These are phyloP conservation scores for Binderoboletus segoi DNA, from an alignment of 1,284 basidiomycete genomes.

Conservation along the genomic window DNA sequence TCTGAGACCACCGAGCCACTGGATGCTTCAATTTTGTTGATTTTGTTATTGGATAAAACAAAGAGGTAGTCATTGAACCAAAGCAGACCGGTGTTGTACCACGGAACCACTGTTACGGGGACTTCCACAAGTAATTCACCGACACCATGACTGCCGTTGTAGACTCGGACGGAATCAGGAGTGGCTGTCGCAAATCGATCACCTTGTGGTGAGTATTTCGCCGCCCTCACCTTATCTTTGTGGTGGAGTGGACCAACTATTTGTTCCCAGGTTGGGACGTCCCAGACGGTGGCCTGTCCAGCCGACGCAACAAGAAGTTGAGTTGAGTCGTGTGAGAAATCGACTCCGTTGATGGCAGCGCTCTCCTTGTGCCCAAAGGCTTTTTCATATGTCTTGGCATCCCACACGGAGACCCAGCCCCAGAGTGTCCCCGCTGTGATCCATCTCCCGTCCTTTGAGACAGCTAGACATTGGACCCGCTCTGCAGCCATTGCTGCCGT, in stretches of 20 bases:
- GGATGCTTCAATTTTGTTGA: background rate
- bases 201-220: constrained; percentile 4
- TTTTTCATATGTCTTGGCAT: background rate
- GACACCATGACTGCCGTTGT: background rate
- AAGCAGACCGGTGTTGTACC: background rate
- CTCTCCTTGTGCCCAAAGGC: background rate
- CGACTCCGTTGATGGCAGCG: background rate
- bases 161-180: background rate
- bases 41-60: background rate
- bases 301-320: background rate
- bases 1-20: background rate
- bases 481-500: background rate
- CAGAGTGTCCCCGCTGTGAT: background rate
- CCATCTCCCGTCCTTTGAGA: background rate
- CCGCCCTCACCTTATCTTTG: background rate
- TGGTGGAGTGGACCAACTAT: background rate
- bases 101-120: background rate
- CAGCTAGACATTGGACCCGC: background rate
- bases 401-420: background rate
- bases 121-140: background rate
- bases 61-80: constrained; percentile 2
- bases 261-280: background rate
- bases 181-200: background rate
- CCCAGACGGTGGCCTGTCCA: background rate
- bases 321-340: constrained; percentile 3